Conservation (phyloP, 2,329 filamentous ascomycete genomes). For the Scedosporium dehoogii region DNA sequence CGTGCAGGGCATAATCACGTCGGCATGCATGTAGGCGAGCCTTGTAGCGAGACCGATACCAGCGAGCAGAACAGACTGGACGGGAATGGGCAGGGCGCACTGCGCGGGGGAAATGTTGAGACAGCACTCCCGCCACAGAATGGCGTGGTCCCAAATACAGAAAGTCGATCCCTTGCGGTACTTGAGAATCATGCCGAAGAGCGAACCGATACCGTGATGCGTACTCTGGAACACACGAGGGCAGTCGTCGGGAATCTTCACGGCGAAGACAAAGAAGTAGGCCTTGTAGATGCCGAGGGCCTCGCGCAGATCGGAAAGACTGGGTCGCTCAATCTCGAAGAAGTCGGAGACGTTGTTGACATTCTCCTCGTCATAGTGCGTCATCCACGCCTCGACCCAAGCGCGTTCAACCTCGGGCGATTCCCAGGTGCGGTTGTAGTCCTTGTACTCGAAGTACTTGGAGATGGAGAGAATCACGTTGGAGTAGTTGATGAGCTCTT, state of each 20-base stretch:
- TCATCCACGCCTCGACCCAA: slow-evolving; percentile 39
- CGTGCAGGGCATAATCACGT: slow-evolving; percentile 45
- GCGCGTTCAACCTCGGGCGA: slow-evolving; percentile 33
- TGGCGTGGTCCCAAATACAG: slow-evolving; percentile 55
- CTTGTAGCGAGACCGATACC: slow-evolving; percentile 36
- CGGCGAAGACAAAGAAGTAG: slow-evolving; percentile 46
- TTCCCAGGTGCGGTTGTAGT: slow-evolving; percentile 39
- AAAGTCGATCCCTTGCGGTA: slow-evolving; percentile 48
- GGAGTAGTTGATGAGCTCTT: slow-evolving; percentile 33
- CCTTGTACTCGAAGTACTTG: slow-evolving; percentile 39
- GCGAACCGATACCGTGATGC: slow-evolving; percentile 50
- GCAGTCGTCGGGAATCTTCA: slow-evolving; percentile 44
- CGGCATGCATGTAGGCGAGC: slow-evolving; percentile 42
- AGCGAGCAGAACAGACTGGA: slow-evolving; percentile 35
- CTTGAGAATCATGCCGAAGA: slow-evolving; percentile 53
- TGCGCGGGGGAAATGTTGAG: slow-evolving; percentile 38
- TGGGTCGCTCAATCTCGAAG: slow-evolving; percentile 24
- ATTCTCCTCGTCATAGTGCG: slow-evolving; percentile 30
- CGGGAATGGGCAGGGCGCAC: slow-evolving; percentile 36
- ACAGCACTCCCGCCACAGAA: slow-evolving; percentile 49
- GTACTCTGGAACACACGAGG: slow-evolving; percentile 54
- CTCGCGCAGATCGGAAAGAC: slow-evolving; percentile 23
- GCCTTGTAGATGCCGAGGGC: slow-evolving; percentile 27
- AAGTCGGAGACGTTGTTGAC: slow-evolving; percentile 19
- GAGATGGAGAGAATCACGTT: slow-evolving; percentile 39